Conservation (phyloP, 306 rosid species). For the Astragalus membranaceus region DNA sequence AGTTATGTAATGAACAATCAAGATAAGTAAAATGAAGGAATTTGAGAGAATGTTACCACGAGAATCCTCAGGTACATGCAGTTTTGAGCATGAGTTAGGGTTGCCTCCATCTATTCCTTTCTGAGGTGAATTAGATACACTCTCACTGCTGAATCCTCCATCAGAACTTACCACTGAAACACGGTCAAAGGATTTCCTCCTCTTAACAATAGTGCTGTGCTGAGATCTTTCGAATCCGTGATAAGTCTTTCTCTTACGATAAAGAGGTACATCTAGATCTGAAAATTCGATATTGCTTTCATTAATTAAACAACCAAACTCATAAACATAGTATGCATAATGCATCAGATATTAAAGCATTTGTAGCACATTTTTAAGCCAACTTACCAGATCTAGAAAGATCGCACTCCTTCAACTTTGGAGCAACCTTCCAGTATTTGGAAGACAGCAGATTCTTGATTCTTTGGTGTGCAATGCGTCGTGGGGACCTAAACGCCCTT, state of each 20-base stretch:
- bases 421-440: constrained; percentile 82
- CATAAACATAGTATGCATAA: not conserved
- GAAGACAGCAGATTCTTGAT: constrained; percentile 75
- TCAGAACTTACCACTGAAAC: constrained; percentile 62
- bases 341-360: not conserved
- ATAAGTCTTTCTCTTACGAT: constrained; percentile 61
- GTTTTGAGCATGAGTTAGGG: constrained; percentile 35
- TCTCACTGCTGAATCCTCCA: constrained; percentile 90
- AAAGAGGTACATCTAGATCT: constrained; percentile 45
- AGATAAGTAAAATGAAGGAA: not conserved
- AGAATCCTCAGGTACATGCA: constrained; percentile 55
- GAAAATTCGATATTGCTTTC: constrained; percentile 24
- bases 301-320: not conserved
- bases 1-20: constrained; percentile 9
- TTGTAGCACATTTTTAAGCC: not conserved
- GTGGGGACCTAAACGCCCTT: constrained; percentile 57
- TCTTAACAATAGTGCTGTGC: constrained; percentile 43
- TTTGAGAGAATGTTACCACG: constrained; percentile 45
- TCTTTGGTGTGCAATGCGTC: constrained; percentile 57
- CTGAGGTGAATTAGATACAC: constrained; percentile 80
- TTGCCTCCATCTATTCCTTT: constrained; percentile 39
- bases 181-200: constrained; percentile 57
- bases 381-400: constrained; percentile 62
- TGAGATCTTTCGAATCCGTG: constrained; percentile 43
- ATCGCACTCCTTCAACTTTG: constrained; percentile 77